phyloP scores from a whole-genome alignment of 2,329 filamentous ascomycete species.

The Colletotrichum destructivum region DNA sequence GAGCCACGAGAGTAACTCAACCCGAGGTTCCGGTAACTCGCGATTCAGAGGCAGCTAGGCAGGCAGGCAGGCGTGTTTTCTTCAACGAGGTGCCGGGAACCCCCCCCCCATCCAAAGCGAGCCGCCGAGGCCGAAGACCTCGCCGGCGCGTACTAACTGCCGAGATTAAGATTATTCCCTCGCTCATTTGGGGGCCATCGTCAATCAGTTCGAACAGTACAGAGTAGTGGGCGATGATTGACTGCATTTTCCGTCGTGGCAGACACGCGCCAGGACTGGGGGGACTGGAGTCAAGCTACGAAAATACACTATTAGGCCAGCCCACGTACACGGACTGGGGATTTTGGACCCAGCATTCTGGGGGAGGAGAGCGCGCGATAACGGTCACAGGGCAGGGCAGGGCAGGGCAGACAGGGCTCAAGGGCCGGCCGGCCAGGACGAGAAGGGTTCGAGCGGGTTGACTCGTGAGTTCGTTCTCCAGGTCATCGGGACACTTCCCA shows the following conservation, averaged over 20 bases:
- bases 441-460: neutral
- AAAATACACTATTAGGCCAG: constrained; percentile 9
- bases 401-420: constrained; percentile 18
- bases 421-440: constrained; percentile 2
- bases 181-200: neutral
- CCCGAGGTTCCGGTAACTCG: neutral
- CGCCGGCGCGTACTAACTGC: too few species aligned
- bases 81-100: too few species aligned
- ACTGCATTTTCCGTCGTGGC: constrained; percentile 3
- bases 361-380: constrained; percentile 16
- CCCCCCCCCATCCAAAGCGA: too few species aligned
- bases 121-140: too few species aligned
- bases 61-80: too few species aligned
- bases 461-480: neutral
- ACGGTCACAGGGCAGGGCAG: too few species aligned
- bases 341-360: constrained; percentile 27
- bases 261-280: constrained; percentile 14
- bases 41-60: constrained; percentile 10
- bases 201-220: constrained; percentile 10
- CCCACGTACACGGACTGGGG: constrained; percentile 12
- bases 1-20: neutral
- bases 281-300: constrained; percentile 5
- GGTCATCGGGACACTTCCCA: neutral
- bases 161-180: neutral
- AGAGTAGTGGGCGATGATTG: neutral